A percentile compares a stretch with the other conserved stretches of the same genome.
phyloP scores from a whole-genome alignment of 352 stramenopile genomes.

The Thraustochytrium striatum region DNA sequence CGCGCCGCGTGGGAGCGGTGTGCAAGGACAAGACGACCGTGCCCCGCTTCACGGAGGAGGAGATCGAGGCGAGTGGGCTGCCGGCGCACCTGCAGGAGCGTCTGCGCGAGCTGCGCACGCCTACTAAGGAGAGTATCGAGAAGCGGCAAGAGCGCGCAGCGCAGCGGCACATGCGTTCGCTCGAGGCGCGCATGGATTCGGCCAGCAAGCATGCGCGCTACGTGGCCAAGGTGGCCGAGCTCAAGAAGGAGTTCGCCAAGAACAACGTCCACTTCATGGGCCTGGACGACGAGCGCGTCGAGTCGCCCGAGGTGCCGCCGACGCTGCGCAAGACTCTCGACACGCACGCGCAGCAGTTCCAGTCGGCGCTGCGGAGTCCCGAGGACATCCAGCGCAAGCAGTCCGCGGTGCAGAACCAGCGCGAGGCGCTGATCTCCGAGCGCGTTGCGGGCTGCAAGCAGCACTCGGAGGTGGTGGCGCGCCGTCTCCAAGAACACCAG shows the following conservation, averaged over 20 bases:
- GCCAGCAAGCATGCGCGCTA: slow-evolving; percentile 3
- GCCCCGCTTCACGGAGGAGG: slow-evolving; percentile 1
- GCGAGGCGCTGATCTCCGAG: background rate
- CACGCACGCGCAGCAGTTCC: too few species aligned
- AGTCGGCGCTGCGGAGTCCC: too few species aligned
- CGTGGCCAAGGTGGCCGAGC: background rate
- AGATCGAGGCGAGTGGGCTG: background rate
- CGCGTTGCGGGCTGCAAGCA: background rate
- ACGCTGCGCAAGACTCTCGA: background rate
- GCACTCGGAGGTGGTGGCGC: slow-evolving; percentile 8
- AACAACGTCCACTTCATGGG: slow-evolving; percentile 5
- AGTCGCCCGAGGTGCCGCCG: background rate
- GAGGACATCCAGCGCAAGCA: background rate
- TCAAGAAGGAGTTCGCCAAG: slow-evolving; percentile 25
- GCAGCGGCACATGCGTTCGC: background rate
- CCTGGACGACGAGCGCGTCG: background rate
- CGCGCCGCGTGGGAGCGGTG: background rate
- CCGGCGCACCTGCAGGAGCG: slow-evolving; percentile 12
- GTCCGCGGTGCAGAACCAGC: slow-evolving; percentile 12
- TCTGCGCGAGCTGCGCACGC: background rate
- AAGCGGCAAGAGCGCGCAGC: background rate
- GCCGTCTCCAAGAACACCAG: background rate
- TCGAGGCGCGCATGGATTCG: background rate
- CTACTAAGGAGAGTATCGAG: background rate
- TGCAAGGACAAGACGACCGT: slow-evolving; percentile 1